A percentile compares a stretch with the other conserved stretches of the same genome.
Evolutionary conservation across 495 filamentous ascomycete species (phyloP).

Genomic region (Oidiodendron maius): DNA sequence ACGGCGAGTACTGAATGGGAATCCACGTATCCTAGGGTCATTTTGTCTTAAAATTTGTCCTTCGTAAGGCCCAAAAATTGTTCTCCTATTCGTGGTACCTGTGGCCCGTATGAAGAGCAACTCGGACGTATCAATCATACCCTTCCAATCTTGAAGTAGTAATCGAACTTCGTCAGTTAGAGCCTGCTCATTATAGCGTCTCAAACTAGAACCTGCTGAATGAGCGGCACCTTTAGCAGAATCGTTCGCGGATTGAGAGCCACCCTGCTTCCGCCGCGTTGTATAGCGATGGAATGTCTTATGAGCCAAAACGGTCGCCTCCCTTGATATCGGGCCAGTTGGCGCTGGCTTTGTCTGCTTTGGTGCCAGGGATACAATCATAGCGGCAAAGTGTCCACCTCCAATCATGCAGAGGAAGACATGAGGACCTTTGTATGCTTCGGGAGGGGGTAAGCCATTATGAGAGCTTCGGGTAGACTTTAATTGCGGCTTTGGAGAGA

Average conservation of each 20-base stretch:
- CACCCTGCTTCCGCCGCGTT: constrained; percentile 91
- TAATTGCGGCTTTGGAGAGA: constrained; percentile 54
- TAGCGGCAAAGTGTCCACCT: constrained; percentile 93
- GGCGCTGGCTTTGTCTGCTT: constrained; percentile 63
- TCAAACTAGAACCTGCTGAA: constrained; percentile 82
- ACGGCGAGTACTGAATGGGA: constrained; percentile 91
- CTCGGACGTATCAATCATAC: constrained; percentile 74
- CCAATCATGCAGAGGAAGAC: constrained; percentile 98
- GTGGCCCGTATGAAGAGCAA: constrained; percentile 86
- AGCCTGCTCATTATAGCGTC: constrained; percentile 90
- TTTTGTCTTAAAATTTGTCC: constrained; percentile 75
- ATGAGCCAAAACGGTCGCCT: constrained; percentile 82
- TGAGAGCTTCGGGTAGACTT: constrained; percentile 27
- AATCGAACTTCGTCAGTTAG: constrained; percentile 76
- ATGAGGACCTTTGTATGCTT: constrained; percentile 60
- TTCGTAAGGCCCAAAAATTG: constrained; percentile 86
- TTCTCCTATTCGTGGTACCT: constrained; percentile 75
- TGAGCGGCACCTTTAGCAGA: constrained; percentile 85
- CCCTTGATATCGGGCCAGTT: constrained; percentile 63
- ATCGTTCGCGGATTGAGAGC: constrained; percentile 88
- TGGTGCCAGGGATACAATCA: constrained; percentile 85
- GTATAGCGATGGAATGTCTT: constrained; percentile 98
- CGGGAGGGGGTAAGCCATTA: constrained; percentile 42
- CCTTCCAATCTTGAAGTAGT: constrained; percentile 74
- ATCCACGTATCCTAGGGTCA: constrained; percentile 78